These are phyloP conservation scores for Clarireedia sp. DNA, from an alignment of 2,329 filamentous ascomycete species.

Conservation along the genomic window DNA sequence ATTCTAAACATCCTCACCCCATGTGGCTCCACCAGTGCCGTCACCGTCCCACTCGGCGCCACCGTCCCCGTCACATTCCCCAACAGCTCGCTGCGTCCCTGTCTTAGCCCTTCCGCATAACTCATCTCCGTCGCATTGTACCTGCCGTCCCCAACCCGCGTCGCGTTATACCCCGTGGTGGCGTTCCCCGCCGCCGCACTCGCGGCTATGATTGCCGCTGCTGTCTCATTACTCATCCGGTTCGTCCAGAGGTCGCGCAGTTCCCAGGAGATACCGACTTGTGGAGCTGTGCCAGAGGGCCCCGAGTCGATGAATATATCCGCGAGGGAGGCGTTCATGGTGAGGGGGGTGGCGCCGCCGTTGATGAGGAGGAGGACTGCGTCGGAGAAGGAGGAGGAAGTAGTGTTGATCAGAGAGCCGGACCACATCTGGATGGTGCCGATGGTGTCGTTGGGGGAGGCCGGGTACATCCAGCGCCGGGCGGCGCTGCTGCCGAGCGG, in stretches of 20 bases:
- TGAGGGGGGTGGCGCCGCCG: constrained; percentile 34
- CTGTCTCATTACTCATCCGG: constrained; percentile 41
- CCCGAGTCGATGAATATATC: constrained; percentile 46
- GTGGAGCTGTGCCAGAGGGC: constrained; percentile 33
- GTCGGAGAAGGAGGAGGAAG: constrained; percentile 34
- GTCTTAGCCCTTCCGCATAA: constrained; percentile 39
- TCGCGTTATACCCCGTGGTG: constrained; percentile 28
- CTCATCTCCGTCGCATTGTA: constrained; percentile 43
- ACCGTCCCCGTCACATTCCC: constrained; percentile 39
- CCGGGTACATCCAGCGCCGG: constrained; percentile 38
- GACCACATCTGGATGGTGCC: constrained; percentile 44
- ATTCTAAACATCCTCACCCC: constrained; percentile 44
- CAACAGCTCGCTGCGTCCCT: constrained; percentile 37
- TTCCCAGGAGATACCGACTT: constrained; percentile 40
- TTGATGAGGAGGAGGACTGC: constrained; percentile 43
- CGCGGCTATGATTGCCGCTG: constrained; percentile 36
- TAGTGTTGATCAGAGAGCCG: constrained; percentile 33
- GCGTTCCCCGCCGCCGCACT: constrained; percentile 29
- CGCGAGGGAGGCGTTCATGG: constrained; percentile 42
- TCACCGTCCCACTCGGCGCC: constrained; percentile 35
- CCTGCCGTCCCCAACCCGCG: constrained; percentile 22
- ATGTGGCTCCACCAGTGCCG: constrained; percentile 39
- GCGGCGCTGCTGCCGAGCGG: constrained; percentile 32
- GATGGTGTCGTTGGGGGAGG: constrained; percentile 35
- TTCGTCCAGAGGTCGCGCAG: constrained; percentile 48